Conservation (phyloP, 2,329 filamentous ascomycete genomes). For the Aphanocladium album region DNA sequence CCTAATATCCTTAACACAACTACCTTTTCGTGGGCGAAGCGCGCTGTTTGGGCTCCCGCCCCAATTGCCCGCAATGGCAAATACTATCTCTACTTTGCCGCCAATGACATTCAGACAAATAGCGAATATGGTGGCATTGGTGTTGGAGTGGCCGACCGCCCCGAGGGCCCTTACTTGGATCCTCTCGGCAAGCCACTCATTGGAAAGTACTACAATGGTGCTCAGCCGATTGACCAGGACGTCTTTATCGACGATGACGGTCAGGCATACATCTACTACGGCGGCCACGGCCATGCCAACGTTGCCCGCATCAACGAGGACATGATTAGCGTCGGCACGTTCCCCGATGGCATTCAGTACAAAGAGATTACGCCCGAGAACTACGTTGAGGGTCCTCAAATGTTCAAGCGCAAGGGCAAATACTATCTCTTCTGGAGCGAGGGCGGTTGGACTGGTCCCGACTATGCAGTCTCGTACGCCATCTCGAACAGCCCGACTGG, state of each 20-base stretch:
- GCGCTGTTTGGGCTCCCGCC: constrained; percentile 44
- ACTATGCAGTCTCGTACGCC: constrained; percentile 43
- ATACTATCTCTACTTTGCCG: constrained; percentile 47
- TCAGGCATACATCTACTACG: constrained; percentile 39
- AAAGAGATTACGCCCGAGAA: constrained; percentile 42
- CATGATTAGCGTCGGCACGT: constrained; percentile 36
- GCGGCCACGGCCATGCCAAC: constrained; percentile 32
- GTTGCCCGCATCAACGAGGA: constrained; percentile 38
- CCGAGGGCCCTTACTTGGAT: constrained; percentile 32
- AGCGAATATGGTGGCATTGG: constrained; percentile 35
- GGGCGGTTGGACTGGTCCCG: constrained; percentile 42
- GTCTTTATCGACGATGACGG: constrained; percentile 38
- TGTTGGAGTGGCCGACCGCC: constrained; percentile 28
- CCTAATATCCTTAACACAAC: constrained; percentile 33
- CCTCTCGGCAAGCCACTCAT: constrained; percentile 31
- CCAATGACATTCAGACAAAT: constrained; percentile 39
- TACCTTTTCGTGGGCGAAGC: constrained; percentile 36
- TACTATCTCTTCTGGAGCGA: constrained; percentile 46
- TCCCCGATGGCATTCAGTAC: constrained; percentile 35
- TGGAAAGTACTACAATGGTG: constrained; percentile 36
- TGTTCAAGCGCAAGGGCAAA: constrained; percentile 39
- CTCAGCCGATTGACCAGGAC: constrained; percentile 40
- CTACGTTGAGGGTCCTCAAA: constrained; percentile 32
- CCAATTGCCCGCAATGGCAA: constrained; percentile 37
- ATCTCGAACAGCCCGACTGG: constrained; percentile 33